These are phyloP conservation scores for Mycena filopes DNA, from an alignment of 768 basidiomycete species.

Conservation along the genomic window DNA sequence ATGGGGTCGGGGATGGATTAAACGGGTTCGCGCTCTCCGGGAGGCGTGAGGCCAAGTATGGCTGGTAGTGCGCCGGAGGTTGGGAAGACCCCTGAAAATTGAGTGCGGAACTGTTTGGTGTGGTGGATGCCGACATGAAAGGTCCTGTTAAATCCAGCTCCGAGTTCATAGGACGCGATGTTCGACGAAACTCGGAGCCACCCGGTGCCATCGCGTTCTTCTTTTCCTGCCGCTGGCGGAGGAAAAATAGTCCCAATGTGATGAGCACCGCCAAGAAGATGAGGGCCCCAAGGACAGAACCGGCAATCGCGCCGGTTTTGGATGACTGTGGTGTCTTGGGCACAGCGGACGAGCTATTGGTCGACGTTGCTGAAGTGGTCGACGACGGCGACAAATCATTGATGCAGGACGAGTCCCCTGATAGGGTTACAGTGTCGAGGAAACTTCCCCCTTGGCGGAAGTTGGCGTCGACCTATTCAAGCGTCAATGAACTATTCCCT, in stretches of 20 bases:
- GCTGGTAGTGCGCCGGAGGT: constrained; percentile 36
- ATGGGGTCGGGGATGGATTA: not conserved
- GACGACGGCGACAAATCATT: constrained; percentile 35
- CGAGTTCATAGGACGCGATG: constrained; percentile 46
- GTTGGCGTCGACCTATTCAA: constrained; percentile 15
- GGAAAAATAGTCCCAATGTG: constrained; percentile 62
- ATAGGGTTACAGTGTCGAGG: constrained; percentile 9
- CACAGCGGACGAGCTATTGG: constrained; percentile 28
- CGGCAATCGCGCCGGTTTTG: constrained; percentile 60
- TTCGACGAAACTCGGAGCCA: constrained; percentile 34
- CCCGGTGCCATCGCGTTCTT: constrained; percentile 44
- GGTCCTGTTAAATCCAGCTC: constrained; percentile 52
- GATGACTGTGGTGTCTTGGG: constrained; percentile 31
- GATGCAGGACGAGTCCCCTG: constrained; percentile 35
- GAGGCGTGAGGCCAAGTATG: constrained; percentile 33
- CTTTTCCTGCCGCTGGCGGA: constrained; percentile 46
- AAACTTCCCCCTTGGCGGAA: constrained; percentile 7
- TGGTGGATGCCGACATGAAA: constrained; percentile 20
- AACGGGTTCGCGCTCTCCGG: constrained; percentile 25
- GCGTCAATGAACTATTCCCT: not conserved
- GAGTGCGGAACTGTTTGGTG: constrained; percentile 25
- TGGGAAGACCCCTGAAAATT: not conserved
- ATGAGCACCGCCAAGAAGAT: constrained; percentile 63
- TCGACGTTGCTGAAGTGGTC: constrained; percentile 30
- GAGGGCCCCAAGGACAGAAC: constrained; percentile 63